Conservation (phyloP, 179 eudicot genomes). For the Camellia oleifera region DNA sequence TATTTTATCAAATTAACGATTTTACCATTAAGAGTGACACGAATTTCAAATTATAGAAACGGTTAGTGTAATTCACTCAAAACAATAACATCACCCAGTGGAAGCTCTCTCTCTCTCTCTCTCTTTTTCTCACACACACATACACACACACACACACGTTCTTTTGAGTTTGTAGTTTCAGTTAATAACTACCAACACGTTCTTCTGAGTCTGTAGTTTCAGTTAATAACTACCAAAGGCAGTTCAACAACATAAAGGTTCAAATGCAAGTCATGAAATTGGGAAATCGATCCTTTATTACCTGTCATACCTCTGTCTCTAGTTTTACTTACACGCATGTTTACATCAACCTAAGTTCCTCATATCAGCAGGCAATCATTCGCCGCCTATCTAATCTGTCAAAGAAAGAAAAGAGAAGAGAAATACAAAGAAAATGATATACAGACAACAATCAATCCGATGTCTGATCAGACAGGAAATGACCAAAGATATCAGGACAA, state of each 20-base stretch:
- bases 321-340: neutral
- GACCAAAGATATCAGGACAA: conserved; percentile 91
- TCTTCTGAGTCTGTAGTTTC: no score
- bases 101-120: no score
- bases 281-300: neutral
- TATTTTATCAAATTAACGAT: no score
- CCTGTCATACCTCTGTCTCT: neutral
- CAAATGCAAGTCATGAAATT: neutral
- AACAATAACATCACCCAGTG: no score
- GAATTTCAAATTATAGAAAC: no score
- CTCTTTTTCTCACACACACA: no score
- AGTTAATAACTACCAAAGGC: no score
- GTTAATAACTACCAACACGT: no score
- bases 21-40: no score
- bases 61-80: no score
- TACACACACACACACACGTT: no score
- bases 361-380: neutral
- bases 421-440: neutral
- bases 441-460: conserved; percentile 21
- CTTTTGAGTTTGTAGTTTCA: no score
- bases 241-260: neutral
- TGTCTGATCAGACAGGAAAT: conserved; percentile 60
- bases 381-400: conserved; percentile 14
- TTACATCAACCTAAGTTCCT: neutral
- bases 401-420: neutral